Evolutionary conservation across 2,329 filamentous ascomycete species (phyloP).

Genomic region (Penicillium occitanis): DNA sequence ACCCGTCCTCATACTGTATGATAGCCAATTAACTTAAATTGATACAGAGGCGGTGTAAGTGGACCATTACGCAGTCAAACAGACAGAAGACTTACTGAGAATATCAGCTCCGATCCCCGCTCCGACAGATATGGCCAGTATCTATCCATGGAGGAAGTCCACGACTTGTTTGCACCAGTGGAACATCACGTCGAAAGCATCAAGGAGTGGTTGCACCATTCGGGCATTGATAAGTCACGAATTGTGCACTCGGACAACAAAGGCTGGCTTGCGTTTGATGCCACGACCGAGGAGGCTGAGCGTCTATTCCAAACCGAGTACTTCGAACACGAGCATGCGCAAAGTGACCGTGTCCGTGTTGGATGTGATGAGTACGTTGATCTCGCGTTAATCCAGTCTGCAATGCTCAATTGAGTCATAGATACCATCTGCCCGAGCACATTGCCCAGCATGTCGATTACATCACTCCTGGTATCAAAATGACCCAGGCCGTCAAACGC

Average conservation of each 20-base stretch:
- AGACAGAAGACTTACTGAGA: not conserved
- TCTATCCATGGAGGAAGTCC: constrained; percentile 19
- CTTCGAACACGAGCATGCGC: constrained; percentile 28
- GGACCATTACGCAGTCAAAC: not conserved
- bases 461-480: constrained; percentile 21
- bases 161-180: constrained; percentile 31
- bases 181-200: constrained; percentile 27
- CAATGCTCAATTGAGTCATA: not conserved
- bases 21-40: not conserved
- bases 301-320: constrained; percentile 29
- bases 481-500: constrained; percentile 21
- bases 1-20: not conserved
- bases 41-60: constrained; percentile 20
- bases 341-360: constrained; percentile 24
- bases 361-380: constrained; percentile 21
- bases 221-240: constrained; percentile 23
- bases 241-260: constrained; percentile 36
- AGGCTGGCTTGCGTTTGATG: constrained; percentile 35
- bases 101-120: constrained; percentile 15
- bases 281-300: constrained; percentile 29
- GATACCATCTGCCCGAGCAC: constrained; percentile 21
- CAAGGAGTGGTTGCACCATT: constrained; percentile 27
- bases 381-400: not conserved
- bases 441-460: constrained; percentile 19
- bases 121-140: constrained; percentile 21